Conservation (phyloP, 352 stramenopile species). For the Aphanomyces stellatus region DNA sequence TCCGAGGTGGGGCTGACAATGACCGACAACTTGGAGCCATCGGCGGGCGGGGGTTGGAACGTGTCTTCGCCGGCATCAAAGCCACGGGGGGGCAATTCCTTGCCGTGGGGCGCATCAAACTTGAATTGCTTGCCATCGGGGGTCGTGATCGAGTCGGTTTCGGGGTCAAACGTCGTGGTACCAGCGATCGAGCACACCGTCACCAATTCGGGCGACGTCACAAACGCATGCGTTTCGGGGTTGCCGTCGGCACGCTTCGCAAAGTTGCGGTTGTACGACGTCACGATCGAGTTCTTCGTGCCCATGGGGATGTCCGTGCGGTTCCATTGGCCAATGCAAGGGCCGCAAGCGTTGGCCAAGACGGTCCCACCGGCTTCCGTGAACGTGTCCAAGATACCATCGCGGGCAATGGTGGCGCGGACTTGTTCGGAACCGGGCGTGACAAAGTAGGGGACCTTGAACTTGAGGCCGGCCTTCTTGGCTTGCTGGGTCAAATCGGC, state of each 20-base stretch:
- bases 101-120: constrained; percentile 85
- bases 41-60: constrained; percentile 81
- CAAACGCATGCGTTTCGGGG: constrained; percentile 88
- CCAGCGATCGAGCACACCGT: constrained; percentile 86
- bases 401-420: constrained; percentile 85
- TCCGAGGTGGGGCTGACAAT: constrained; percentile 77
- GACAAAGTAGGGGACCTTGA: constrained; percentile 90
- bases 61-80: constrained; percentile 89
- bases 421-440: constrained; percentile 90
- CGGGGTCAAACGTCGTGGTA: constrained; percentile 85
- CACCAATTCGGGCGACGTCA: constrained; percentile 88
- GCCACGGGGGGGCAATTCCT: constrained; percentile 83
- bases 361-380: constrained; percentile 78
- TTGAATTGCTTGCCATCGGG: constrained; percentile 85
- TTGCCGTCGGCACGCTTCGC: constrained; percentile 92
- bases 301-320: constrained; percentile 78
- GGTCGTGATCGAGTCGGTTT: constrained; percentile 82
- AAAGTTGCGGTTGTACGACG: constrained; percentile 94
- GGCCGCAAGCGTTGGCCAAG: constrained; percentile 89
- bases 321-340: constrained; percentile 94
- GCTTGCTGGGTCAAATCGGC: constrained; percentile 85
- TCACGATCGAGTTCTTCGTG: constrained; percentile 92
- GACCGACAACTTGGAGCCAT: constrained; percentile 54
- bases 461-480: constrained; percentile 73
- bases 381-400: constrained; percentile 88